Evolutionary conservation across 768 basidiomycete genomes (phyloP), one percentile per base, ranked within the genome.

Genomic region (Daedaleopsis nitida): DNA sequence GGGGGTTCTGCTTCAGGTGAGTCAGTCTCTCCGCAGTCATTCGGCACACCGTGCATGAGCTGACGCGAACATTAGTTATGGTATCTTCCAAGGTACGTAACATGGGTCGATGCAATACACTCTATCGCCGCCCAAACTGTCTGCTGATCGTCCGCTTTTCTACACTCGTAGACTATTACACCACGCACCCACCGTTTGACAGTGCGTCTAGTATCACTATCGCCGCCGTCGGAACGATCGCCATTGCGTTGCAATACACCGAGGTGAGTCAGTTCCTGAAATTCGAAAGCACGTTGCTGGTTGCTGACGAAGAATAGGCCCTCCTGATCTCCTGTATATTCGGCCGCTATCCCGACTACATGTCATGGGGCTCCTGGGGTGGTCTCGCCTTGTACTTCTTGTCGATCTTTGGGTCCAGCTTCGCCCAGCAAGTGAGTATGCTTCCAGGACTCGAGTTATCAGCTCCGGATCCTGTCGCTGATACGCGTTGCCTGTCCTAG

Each of bases 1-100:
- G 67, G 69, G 69, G 66, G 0, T 67, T 68, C 17, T 62, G 55
- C 45, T 71, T 66, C 49, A 67, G 66, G 67, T 71, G 55, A 34
- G 62, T 51, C 27, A 23, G 54, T 34, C 3, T 52, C 35, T 6
- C 24, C n/a, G 16, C n/a, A 14, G 12, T 10, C 1, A 19, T 21
- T 47, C 23, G 19, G 2, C 7, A 24, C 24, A 8, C 39, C 8
- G 37, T 23, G 12, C 35, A 39, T 9, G 12, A 13, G 5, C 9
- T 7, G 24, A 5, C 11, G 3, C 52, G 19, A 32, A 32, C 3
- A 3, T 32, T 52, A 68, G 68, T 59, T 68, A 65, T 27, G 68
- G 68, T 53, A 68, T 68, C 38, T 68, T 68, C 47, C 68, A 68
- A 66, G 65, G 68, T 65, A 55, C 0, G 17, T 34, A 21, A 13